Conservation (phyloP, 352 stramenopile species). For the Globisporangium takayamanum region DNA sequence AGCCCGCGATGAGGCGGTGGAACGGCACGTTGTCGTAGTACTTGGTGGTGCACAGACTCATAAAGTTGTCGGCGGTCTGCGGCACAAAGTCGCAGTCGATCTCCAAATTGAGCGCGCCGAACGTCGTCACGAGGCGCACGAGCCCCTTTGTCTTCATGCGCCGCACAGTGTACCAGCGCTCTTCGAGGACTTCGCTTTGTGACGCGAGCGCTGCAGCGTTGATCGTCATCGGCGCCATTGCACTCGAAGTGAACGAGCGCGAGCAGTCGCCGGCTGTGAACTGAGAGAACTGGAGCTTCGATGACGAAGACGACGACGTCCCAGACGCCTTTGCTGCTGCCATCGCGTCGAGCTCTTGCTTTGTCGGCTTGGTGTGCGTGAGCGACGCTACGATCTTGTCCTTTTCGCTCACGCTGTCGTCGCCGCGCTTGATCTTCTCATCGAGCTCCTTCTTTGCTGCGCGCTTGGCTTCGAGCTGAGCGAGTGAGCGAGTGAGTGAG, state of each 20-base stretch:
- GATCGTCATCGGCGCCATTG: slow-evolving; percentile 67
- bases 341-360: slow-evolving; percentile 5
- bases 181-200: slow-evolving; percentile 52
- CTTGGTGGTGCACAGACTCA: slow-evolving; percentile 88
- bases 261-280: slow-evolving; percentile 89
- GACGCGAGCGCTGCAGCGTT: slow-evolving; percentile 46
- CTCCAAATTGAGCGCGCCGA: slow-evolving; percentile 93
- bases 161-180: slow-evolving; percentile 83
- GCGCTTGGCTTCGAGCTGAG: slow-evolving; percentile 56
- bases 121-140: slow-evolving; percentile 92
- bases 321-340: slow-evolving; percentile 9
- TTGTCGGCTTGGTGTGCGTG: slow-evolving; percentile 41
- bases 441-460: slow-evolving; percentile 57
- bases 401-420: slow-evolving; percentile 56
- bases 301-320: background rate
- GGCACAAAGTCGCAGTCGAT: slow-evolving; percentile 96
- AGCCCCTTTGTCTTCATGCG: slow-evolving; percentile 96
- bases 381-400: slow-evolving; percentile 73
- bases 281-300: slow-evolving; percentile 58
- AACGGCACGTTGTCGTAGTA: slow-evolving; percentile 95
- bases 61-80: slow-evolving; percentile 95
- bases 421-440: slow-evolving; percentile 51
- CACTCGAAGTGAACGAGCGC: slow-evolving; percentile 94
- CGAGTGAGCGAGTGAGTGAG: background rate
- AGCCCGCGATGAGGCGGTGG: slow-evolving; percentile 95